A percentile compares a stretch with the other conserved stretches of the same genome.
These are phyloP conservation scores for Hypericum androsaemum DNA, from an alignment of 345 rosid species.

Conservation along the genomic window DNA sequence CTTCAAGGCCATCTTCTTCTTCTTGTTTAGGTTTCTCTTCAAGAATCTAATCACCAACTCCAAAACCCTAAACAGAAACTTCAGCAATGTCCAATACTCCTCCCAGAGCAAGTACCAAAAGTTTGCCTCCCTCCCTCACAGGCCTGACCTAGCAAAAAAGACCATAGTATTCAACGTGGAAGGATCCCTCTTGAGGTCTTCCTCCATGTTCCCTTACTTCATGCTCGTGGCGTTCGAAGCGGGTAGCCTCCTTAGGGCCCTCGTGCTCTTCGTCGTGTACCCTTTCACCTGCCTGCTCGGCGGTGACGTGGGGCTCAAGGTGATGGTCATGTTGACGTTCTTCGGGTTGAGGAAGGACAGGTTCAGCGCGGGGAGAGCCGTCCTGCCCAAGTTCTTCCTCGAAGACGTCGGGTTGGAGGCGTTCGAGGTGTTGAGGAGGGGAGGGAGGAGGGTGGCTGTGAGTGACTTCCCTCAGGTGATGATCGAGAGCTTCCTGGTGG, in stretches of 20 bases:
- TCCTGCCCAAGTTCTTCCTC: constrained; percentile 82
- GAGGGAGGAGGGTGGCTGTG: constrained; percentile 38
- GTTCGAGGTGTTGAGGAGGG: constrained; percentile 35
- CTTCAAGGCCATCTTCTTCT: too few species aligned
- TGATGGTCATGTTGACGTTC: constrained; percentile 64
- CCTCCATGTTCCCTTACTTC: constrained; percentile 76
- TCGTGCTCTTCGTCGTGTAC: constrained; percentile 41
- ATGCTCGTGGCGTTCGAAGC: constrained; percentile 94
- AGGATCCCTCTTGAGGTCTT: constrained; percentile 46
- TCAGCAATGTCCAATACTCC: too few species aligned
- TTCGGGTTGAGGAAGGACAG: constrained; percentile 59
- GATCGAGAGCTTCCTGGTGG: constrained; percentile 67
- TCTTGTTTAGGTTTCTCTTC: too few species aligned
- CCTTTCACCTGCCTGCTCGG: constrained; percentile 51
- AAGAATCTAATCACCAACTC: too few species aligned
- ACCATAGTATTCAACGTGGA: constrained; percentile 53
- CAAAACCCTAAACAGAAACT: too few species aligned
- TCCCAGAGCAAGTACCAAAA: neutral
- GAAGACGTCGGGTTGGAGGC: constrained; percentile 62
- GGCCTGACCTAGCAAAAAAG: neutral
- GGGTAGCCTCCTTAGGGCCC: constrained; percentile 67
- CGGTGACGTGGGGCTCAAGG: constrained; percentile 37
- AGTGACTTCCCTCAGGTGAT: constrained; percentile 73
- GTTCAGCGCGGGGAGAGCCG: constrained; percentile 62
- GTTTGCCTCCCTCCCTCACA: neutral